Evolutionary conservation across 805 yeast genomes (phyloP), one percentile per base, ranked within the genome.

Genomic region (Priceomyces melissophilus): DNA sequence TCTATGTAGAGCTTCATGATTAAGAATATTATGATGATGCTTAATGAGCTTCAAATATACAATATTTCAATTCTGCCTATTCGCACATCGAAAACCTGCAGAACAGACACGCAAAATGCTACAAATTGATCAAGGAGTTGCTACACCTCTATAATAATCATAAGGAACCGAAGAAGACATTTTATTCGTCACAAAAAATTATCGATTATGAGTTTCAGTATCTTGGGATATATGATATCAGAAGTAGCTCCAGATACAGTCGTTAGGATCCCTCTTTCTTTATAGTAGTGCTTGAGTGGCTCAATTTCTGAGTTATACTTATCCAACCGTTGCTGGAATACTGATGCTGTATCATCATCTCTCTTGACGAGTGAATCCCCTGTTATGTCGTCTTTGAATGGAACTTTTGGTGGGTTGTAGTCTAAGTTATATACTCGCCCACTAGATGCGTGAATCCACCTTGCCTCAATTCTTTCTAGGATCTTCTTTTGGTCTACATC

Each of bases 401-500:
- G 79, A 2, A 73, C 75, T 53, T 83, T 83, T 7, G 98, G 98
- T 5, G 97, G 96, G 53, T 86, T 89, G 62, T 88, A 90, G 41
- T 87, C 81, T 47, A 86, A 58, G 58, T 87, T 91, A 60, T 90
- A 90, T 2, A 89, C 83, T 48, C 97, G 69, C 0, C 97, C 97
- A 39, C 95, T 85, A 0, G 86, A 79, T 10, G 73, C 58, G 61
- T 90, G 97, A 31, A 89, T 84, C 82, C 87, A 88, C 50, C 97
- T 66, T 46, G 87, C 84, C 52, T 84, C 85, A 14, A 91, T 87
- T 55, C 98, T 73, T 28, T 82, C 82, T 17, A 89, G 61, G 20
- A 90, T 90, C 4, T 84, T 86, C n/a, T 71, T 71, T 40, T 84
- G 84, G n/a, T 95, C 95, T 5, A 91, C 97, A 43, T 83, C 81